Base-by-base conservation (phyloP, 2,329 filamentous ascomycete species). In the Microcyclospora tardicrescens region DNA sequence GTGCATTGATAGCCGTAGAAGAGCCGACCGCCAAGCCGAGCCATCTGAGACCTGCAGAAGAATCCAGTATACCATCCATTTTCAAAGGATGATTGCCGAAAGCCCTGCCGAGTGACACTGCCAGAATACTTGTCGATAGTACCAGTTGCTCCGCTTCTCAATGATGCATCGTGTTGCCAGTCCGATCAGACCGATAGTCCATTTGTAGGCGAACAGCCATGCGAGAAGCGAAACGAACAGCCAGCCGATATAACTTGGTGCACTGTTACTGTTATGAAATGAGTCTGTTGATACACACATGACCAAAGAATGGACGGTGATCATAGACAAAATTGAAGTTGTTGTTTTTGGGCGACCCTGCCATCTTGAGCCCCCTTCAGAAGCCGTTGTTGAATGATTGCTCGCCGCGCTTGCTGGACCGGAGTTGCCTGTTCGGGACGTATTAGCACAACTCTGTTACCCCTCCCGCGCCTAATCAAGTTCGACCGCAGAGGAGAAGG, bases 401-500 rank as follows among this genome's bases (percentile, higher is more conserved):
- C 56, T 58, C 60, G 52, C 64, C 64, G 59, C 65, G 65, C 61
- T 68, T 68, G 51, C 65, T 65, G 44, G 65, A 68, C 57, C 66
- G 64, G 58, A 68, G 63, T 62, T 68, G 64, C 66, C 66, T 69
- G 60, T 57, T 52, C 50, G 49, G 55, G 16, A 32, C 14, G 57
- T 47, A 59, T 68, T 63, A 68, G 65, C 62, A 60, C 60, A 57
- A 54, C 50, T 57, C 48, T 64, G 58, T 61, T 56, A 52, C 64
- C 69, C 71, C 82, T 76, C 70, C 64, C 68, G 72, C 73, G 77
- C 74, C 74, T 73, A 84, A 77, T 79, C 77, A 84, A 48, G n/a
- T 76, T 75, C 49, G 81, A 79, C 83, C 79, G 79, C 77, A 79
- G 78, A 81, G 77, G 79, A 80, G 75, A 79, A 72, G 75, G 73